These are phyloP conservation scores for Acacia acuminata DNA, from an alignment of 306 rosid species.

Conservation along the genomic window DNA sequence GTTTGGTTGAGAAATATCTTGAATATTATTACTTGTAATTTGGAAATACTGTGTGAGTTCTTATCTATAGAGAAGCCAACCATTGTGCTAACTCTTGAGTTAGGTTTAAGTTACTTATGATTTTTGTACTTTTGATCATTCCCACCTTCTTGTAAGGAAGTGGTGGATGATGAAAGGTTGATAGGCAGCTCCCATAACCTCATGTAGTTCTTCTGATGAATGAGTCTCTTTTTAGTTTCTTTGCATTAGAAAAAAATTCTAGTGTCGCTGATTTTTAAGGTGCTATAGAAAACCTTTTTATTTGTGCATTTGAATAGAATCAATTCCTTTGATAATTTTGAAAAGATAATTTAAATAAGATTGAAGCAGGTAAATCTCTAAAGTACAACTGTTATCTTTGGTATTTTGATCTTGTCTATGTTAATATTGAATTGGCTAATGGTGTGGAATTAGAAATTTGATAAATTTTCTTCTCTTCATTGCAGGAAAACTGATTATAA, in stretches of 20 bases:
- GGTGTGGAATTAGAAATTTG: background rate
- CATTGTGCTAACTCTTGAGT: background rate
- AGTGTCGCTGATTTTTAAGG: no score
- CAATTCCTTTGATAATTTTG: background rate
- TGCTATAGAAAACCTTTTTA: no score
- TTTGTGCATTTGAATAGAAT: background rate
- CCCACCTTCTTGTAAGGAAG: background rate
- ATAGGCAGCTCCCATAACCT: background rate
- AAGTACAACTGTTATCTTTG: no score
- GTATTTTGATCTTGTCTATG: background rate
- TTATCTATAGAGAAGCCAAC: background rate
- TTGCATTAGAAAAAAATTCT: no score
- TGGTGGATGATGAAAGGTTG: no score
- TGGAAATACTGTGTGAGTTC: no score
- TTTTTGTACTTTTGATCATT: background rate
- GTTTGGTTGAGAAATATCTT: background rate
- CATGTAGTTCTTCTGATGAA: no score
- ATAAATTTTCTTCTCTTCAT: background rate
- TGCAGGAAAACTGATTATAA: conserved; percentile 72
- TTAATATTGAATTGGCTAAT: background rate
- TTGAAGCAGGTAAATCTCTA: background rate
- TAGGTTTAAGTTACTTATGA: background rate
- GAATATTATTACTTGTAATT: no score
- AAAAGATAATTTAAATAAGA: background rate
- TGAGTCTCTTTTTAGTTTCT: no score